These are phyloP conservation scores for Starmera pachycereana DNA, from an alignment of 805 yeast genomes.

Conservation along the genomic window DNA sequence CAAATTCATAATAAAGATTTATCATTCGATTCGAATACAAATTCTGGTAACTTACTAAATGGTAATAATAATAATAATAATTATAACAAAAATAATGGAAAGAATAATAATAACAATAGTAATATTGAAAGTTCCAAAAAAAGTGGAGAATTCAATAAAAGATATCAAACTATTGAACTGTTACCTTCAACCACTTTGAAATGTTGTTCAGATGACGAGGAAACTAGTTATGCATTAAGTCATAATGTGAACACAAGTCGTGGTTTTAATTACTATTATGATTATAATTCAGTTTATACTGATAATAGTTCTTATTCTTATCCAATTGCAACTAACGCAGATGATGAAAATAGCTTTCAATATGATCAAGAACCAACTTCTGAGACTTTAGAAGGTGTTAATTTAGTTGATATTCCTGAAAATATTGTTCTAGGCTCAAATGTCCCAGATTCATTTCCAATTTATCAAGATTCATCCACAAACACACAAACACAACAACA, in stretches of 20 bases:
- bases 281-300: slow-evolving; percentile 68
- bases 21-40: background rate
- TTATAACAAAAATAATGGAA: no score
- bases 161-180: slow-evolving; percentile 53
- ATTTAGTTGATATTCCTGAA: slow-evolving; percentile 19
- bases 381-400: slow-evolving; percentile 18
- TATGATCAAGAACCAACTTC: slow-evolving; percentile 10
- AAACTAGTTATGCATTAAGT: slow-evolving; percentile 43
- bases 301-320: slow-evolving; percentile 26
- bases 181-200: slow-evolving; percentile 84
- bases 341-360: slow-evolving; percentile 10
- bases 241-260: slow-evolving; percentile 65
- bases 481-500: background rate
- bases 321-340: slow-evolving; percentile 1
- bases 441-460: slow-evolving; percentile 1
- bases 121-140: slow-evolving; percentile 3
- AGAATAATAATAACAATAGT: background rate
- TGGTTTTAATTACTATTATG: slow-evolving; percentile 72
- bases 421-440: slow-evolving; percentile 19
- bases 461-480: background rate
- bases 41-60: background rate
- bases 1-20: slow-evolving; percentile 13
- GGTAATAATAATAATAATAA: background rate
- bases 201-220: slow-evolving; percentile 60
- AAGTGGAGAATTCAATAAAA: background rate